phyloP scores from a whole-genome alignment of 2,329 filamentous ascomycete genomes.

The Teratosphaeria pseudoeucalypti region DNA sequence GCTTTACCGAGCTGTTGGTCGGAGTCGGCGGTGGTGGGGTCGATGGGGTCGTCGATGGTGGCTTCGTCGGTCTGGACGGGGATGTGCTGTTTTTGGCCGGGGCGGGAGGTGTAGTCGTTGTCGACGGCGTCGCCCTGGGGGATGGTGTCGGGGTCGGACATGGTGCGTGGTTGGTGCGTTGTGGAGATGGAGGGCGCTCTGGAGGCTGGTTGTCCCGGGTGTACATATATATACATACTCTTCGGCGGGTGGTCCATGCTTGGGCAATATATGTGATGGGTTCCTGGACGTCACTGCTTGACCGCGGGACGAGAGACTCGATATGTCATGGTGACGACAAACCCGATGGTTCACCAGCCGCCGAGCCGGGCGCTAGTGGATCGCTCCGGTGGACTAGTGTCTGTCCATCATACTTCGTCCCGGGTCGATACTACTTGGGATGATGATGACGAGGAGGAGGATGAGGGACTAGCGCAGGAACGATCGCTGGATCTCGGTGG shows the following conservation, averaged over 20 bases:
- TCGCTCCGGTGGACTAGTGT: background rate
- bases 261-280: background rate
- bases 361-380: background rate
- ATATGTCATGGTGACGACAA: background rate
- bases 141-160: conserved; percentile 2
- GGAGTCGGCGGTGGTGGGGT: conserved; percentile 35
- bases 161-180: background rate
- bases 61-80: conserved; percentile 39
- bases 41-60: conserved; percentile 36
- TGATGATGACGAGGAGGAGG: background rate
- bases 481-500: background rate
- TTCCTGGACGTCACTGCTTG: background rate
- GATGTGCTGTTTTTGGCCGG: conserved; percentile 37
- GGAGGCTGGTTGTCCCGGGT: background rate
- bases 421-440: background rate
- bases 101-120: conserved; percentile 38
- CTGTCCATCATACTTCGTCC: background rate
- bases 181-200: background rate
- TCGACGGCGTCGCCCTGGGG: conserved; percentile 28
- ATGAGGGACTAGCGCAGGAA: background rate
- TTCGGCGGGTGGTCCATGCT: background rate
- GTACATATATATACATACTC: background rate
- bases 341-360: background rate
- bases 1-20: conserved; percentile 37
- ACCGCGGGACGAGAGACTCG: background rate